Base-by-base conservation (phyloP, 2,329 filamentous ascomycete species). In the Colletotrichum tamarilloi region DNA sequence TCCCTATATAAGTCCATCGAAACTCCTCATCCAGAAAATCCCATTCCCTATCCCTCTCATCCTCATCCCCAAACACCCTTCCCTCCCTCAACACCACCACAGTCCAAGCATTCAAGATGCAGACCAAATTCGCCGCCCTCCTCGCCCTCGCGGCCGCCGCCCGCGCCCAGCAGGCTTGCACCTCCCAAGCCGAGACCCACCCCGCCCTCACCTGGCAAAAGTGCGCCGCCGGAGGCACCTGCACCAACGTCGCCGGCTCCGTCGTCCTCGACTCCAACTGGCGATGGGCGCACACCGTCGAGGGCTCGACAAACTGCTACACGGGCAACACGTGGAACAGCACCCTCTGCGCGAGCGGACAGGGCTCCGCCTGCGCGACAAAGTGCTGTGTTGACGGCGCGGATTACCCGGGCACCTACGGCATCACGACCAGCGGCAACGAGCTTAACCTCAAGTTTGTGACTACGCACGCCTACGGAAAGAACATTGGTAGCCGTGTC, bases 201-300 rank as follows among this genome's bases (percentile, higher is more conserved):
- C 90, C 89, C 22, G 71, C 84, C 32, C 81, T 92, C 76, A 84
- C 80, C 70, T 90, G 88, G 86, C 82, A 86, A 73, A 84, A 85
- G 76, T 92, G 90, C 81, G 85, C 87, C 46, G 77, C 81, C 26
- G 83, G 81, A 68, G 87, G 88, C 72, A 82, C 80, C 67, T 92
- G 90, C 83, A 85, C 82, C 30, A 82, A 80, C 66, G 84, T 88
- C 76, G 76, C 78, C 53, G 88, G 86, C 55, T 86, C 85, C 46
- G 84, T 92, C 56, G 87, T 88, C 66, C 81, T 92, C 76, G 90
- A 92, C 75, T 80, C 89, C 77, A 91, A 91, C 83, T 91, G 89
- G 89, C 87, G 90, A 73, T 91, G 90, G 90, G 83, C 89, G 72
- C 89, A 91, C 80, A 79, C 79, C 22, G 79, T 82, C 64, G 76